Conservation (phyloP, 148 eudicot genomes). For the Camellia granthamiana region DNA sequence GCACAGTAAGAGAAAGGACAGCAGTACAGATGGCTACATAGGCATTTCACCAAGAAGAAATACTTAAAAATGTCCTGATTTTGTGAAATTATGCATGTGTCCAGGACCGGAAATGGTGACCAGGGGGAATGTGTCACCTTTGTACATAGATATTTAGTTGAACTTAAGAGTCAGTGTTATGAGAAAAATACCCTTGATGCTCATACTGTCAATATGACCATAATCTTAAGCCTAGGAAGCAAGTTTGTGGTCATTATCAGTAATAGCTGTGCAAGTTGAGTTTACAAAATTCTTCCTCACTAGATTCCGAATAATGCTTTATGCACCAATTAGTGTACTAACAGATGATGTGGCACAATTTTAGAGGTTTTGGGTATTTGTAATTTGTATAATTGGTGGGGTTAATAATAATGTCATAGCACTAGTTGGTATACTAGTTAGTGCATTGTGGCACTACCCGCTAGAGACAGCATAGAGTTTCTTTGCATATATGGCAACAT, state of each 20-base stretch:
- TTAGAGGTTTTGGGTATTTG: too few species aligned
- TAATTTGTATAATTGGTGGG: too few species aligned
- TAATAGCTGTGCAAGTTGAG: background rate
- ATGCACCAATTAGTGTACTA: too few species aligned
- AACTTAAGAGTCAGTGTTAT: background rate
- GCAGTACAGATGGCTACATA: background rate
- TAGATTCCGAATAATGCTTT: too few species aligned
- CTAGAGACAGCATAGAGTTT: background rate
- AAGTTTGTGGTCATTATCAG: background rate
- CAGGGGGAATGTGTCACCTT: background rate
- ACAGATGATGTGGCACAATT: too few species aligned
- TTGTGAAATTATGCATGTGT: background rate
- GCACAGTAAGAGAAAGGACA: background rate
- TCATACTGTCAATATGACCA: background rate
- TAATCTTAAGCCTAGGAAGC: background rate
- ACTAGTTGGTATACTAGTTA: too few species aligned
- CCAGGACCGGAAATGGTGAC: background rate
- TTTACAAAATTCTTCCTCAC: background rate
- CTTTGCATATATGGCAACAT: background rate
- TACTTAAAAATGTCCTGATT: background rate
- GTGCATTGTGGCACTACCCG: too few species aligned
- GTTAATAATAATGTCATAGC: too few species aligned
- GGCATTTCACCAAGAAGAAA: background rate
- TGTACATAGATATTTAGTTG: background rate
- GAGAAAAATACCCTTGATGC: background rate